Base-by-base conservation (phyloP, 1,284 basidiomycete species). In the Trichosporon coremiiforme region DNA sequence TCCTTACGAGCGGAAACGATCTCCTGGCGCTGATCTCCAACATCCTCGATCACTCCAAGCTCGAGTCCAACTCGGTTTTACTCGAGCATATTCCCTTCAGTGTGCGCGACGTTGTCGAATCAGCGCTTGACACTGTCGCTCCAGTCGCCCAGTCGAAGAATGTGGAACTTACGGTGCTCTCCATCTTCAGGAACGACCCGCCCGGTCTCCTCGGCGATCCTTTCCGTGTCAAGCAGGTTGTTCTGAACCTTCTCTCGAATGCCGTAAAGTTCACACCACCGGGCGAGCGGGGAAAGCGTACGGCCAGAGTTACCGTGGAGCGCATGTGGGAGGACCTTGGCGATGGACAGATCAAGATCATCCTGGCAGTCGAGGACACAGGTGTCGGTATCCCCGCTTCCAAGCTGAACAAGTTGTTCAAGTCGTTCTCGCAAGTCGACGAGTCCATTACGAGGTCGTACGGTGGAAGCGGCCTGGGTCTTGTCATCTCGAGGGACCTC, bases 11-110 rank as follows among this genome's bases (percentile, higher is more conserved):
- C 35, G 84, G 84, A 6, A 82, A 85, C 41, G 85, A 85, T 33
- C 78, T 86, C 0, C 79, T 85, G 31, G 82, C 82, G 13, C 73
- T 86, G 41, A 85, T 86, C 74, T 84, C 84, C 68, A 84, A 85
- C 66, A 82, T 86, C 31, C 77, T 86, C 31, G 85, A 86, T 71
- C 82, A 84, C 66, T 80, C 81, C 25, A 84, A 85, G 69, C 79
- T 86, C 47, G 84, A 85, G 70, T 78, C 80, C 8, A 80, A 82
- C 57, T 81, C 81, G 35, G 82, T 85, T 53, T 77, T 82, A 36
- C 76, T 84, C 17, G 85, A 86, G 64, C 75, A 78, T 22, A 80
- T 83, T 10, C 80, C 82, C 0, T 85, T 85, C 76, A 78, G 75
- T 22, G 76, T 85, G 5, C 79, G 80, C 5, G 78, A 82, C 7